Conservation (phyloP, 257 asterid species). For the Parsonsia alboflavescens region DNA sequence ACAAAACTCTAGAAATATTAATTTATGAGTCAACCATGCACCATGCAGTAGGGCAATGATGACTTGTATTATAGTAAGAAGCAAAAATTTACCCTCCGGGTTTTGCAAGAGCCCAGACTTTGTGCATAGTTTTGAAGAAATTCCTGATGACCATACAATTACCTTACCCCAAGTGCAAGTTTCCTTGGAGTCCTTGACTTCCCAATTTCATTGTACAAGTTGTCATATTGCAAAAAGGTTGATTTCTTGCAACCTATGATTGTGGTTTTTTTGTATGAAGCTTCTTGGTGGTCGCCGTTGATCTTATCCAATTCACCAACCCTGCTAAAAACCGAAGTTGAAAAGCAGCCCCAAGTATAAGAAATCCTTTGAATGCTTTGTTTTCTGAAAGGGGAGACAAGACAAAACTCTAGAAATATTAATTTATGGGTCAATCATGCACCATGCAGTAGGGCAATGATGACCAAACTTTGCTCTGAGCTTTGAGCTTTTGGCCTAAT, state of each 20-base stretch:
- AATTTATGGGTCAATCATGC: background rate
- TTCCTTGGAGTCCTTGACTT: background rate
- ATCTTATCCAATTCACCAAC: conserved; percentile 13
- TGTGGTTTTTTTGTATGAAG: background rate
- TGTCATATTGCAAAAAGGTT: background rate
- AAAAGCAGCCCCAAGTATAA: conserved; percentile 9
- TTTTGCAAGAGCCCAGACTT: background rate
- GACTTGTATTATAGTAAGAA: background rate
- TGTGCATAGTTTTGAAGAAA: background rate
- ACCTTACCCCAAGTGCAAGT: too few species aligned
- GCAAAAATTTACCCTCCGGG: too few species aligned
- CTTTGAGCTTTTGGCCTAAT: background rate
- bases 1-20: background rate
- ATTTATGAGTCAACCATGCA: background rate
- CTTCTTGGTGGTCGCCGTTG: background rate
- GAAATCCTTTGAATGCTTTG: background rate
- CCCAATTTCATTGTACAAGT: background rate
- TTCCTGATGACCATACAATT: background rate
- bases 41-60: background rate
- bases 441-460: background rate
- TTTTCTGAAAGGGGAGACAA: conserved; percentile 4
- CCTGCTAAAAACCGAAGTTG: background rate
- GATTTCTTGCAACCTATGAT: background rate
- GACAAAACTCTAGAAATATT: background rate
- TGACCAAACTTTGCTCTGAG: background rate